phyloP scores from a whole-genome alignment of 179 eudicot species.

The Spinacia oleracea region DNA sequence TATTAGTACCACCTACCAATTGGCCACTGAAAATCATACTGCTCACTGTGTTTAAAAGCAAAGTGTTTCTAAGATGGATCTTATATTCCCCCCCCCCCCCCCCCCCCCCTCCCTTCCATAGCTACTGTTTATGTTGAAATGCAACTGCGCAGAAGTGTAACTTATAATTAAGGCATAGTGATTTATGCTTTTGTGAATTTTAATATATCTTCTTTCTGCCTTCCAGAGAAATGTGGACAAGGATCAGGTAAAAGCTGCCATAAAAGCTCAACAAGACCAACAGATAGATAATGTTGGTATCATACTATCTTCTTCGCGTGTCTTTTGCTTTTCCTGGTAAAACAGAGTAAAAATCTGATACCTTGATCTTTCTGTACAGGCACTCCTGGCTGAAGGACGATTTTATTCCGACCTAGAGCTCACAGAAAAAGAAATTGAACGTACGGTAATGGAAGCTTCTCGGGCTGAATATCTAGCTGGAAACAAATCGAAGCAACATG shows the following conservation, averaged over 20 bases:
- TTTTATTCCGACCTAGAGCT: slow-evolving; percentile 96
- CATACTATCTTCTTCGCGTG: background rate
- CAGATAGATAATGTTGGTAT: slow-evolving; percentile 82
- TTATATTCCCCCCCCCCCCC: background rate
- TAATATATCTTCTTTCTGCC: slow-evolving; percentile 21
- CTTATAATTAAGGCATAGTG: background rate
- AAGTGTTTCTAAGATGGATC: background rate
- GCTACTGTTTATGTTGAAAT: background rate
- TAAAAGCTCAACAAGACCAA: slow-evolving; percentile 97
- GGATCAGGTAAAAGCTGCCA: slow-evolving; percentile 98
- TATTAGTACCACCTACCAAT: background rate
- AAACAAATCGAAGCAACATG: slow-evolving; percentile 68
- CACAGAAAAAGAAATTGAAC: slow-evolving; percentile 94
- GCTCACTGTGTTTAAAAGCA: background rate
- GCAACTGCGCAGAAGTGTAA: background rate
- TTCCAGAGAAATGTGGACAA: slow-evolving; percentile 75
- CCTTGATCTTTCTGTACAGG: slow-evolving; percentile 46
- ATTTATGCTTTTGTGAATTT: slow-evolving; percentile 1
- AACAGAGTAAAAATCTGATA: background rate
- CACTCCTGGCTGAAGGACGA: slow-evolving; percentile 85
- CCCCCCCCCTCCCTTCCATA: background rate
- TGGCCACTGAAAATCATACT: too few relatives aligned
- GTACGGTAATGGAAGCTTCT: slow-evolving; percentile 98
- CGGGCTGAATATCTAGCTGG: slow-evolving; percentile 79
- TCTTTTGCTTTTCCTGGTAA: background rate